Base-by-base conservation (phyloP, 2,329 filamentous ascomycete species). In the Venturia aucupariae region DNA sequence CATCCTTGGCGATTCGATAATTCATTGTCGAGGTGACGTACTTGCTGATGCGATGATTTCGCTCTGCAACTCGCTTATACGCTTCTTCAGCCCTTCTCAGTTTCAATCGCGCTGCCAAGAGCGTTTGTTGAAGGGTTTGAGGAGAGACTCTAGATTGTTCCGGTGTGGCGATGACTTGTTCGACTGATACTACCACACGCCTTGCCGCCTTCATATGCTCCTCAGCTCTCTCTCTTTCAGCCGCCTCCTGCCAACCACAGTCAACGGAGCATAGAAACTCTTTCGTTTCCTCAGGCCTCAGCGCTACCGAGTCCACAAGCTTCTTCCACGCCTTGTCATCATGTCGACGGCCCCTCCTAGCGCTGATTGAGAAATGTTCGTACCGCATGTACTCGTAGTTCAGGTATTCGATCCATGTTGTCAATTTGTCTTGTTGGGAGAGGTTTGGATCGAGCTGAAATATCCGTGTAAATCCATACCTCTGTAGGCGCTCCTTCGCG, bases 381-480 rank as follows among this genome's bases (percentile, higher is more conserved):
- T 68, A 63, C 65, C 61, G 62, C 66, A 61, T 62, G 63, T 71
- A 69, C 64, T 72, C 68, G 64, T 66, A 77, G 60, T 66, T 68
- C 35, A 77, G 70, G 66, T 74, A 77, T 67, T 78, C 76, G 62
- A 78, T 74, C 76, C 76, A 78, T 8, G 72, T 76, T 48, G 74
- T 71, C 38, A 77, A 61, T 48, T 70, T 66, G 62, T 76, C 71
- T 65, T 78, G 69, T 65, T 57, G 65, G 22, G 64, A 62, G 2
- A 66, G 68, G 62, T 75, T 70, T 55, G 72, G 42, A 61, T 72
- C 62, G 19, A 77, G 68, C 54, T 73, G 48, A 60, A 76, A 75
- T 17, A 66, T 54, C 44, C 66, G 69, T 0, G 65, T 68, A 39
- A 76, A 72, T 57, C 64, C 68, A 64, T 77, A 71, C 8, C 66